Evolutionary conservation across 2,329 filamentous ascomycete genomes (phyloP).

Genomic region (Aspergillus sp.): DNA sequence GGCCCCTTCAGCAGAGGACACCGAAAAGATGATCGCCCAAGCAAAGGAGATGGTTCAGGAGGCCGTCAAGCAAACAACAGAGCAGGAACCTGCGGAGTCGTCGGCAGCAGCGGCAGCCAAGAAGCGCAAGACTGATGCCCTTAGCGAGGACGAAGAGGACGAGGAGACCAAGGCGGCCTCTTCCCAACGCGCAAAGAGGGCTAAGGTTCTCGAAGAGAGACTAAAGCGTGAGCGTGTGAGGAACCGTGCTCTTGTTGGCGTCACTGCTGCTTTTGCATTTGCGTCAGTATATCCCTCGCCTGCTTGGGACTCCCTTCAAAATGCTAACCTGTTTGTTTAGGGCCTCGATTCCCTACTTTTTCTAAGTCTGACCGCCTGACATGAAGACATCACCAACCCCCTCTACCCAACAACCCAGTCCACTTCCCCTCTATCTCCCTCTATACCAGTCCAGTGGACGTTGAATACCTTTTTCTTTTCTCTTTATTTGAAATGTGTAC

Average conservation of each 20-base stretch:
- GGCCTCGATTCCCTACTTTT: constrained; percentile 50
- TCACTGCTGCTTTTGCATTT: constrained; percentile 82
- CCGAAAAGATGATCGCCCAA: constrained; percentile 78
- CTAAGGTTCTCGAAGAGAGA: constrained; percentile 68
- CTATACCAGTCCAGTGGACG: neutral
- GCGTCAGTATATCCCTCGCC: constrained; percentile 66
- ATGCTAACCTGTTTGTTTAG: constrained; percentile 31
- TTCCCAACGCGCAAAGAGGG: constrained; percentile 66
- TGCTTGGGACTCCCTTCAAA: constrained; percentile 18
- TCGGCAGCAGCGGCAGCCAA: constrained; percentile 38
- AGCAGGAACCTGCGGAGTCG: constrained; percentile 36
- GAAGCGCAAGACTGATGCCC: constrained; percentile 75
- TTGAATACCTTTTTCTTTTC: neutral
- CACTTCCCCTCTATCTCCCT: neutral
- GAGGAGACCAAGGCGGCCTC: constrained; percentile 34
- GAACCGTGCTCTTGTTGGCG: constrained; percentile 79
- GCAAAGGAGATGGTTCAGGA: constrained; percentile 86
- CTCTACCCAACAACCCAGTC: neutral
- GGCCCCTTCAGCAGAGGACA: constrained; percentile 72
- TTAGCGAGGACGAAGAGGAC: constrained; percentile 52
- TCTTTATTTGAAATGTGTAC: neutral
- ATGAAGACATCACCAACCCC: neutral
- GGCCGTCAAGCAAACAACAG: constrained; percentile 53
- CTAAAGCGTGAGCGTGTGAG: constrained; percentile 82
- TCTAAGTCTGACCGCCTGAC: constrained; percentile 26